These are phyloP conservation scores for Penicillium oxalicum DNA, from an alignment of 2,329 filamentous ascomycete species.

Conservation along the genomic window DNA sequence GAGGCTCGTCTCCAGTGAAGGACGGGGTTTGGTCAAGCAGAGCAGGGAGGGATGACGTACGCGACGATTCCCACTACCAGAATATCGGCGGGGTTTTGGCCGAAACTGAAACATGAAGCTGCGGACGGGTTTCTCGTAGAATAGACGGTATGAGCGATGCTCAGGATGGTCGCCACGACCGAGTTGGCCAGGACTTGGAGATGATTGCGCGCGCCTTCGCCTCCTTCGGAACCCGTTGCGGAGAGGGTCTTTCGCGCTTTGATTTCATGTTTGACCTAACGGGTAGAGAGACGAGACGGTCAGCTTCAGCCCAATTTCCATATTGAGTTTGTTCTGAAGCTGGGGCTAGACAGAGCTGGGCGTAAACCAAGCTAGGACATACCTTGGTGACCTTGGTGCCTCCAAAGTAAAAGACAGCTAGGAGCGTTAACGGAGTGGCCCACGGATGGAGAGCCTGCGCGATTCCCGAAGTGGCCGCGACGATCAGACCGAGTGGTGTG, in stretches of 20 bases:
- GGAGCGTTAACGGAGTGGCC: slow-evolving; percentile 79
- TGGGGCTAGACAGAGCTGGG: no score
- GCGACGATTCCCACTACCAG: slow-evolving; percentile 38
- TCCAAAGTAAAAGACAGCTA: slow-evolving; percentile 78
- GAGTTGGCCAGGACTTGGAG: slow-evolving; percentile 91
- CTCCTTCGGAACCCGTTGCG: slow-evolving; percentile 63
- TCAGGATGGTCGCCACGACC: slow-evolving; percentile 63
- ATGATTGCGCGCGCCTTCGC: slow-evolving; percentile 76
- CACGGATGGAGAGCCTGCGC: slow-evolving; percentile 89
- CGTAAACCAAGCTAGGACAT: not conserved
- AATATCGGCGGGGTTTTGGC: slow-evolving; percentile 30
- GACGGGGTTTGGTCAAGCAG: not conserved
- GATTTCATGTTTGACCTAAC: slow-evolving; percentile 74
- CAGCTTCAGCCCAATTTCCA: no score
- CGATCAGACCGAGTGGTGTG: slow-evolving; percentile 67
- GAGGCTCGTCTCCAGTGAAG: no score
- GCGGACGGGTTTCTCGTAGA: slow-evolving; percentile 22
- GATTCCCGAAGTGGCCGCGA: slow-evolving; percentile 65
- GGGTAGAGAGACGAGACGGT: not conserved
- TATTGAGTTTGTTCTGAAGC: no score
- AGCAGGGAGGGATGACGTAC: slow-evolving; percentile 20
- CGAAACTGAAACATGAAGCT: slow-evolving; percentile 36
- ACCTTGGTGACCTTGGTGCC: slow-evolving; percentile 82
- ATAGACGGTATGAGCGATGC: slow-evolving; percentile 47
- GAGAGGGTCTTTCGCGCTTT: slow-evolving; percentile 78